Base-by-base conservation (phyloP, 306 rosid species). In the Quercus alba region DNA sequence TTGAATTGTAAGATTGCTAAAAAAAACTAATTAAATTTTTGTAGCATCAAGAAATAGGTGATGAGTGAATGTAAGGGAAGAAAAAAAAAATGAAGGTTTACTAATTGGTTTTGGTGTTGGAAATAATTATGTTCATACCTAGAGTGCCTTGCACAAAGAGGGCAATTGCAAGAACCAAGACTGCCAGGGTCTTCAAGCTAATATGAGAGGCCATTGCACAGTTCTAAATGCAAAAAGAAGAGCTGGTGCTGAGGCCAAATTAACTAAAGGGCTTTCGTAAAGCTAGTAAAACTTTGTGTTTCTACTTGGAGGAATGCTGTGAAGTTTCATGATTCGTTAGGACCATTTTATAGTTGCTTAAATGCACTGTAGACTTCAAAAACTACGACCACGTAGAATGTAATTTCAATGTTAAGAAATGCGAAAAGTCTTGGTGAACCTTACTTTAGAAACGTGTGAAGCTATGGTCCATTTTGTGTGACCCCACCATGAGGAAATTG, bases 101-200 rank as follows among this genome's bases (percentile, higher is more conserved):
- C 38, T 35, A 35, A 35, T 6, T 5, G 38, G 38, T 5, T 33
- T 33, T 33, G 41, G 41, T 5, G 41, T 35, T 35, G 38, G 38
- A 35, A 35, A 21, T 4, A 62, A 63, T 21, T 21, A 59, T 59
- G 44, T 5, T 5, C 38, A 30, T 79, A 89, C 94, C 97, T 25
- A 83, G 81, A 55, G 90, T 81, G 77, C 81, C 86, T 84, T 88
- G 87, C 19, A 87, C 84, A 1, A 77, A 69, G 19, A 85, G 20
- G 52, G 84, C 82, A 73, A 87, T 73, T 5, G 87, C 80, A 74
- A 91, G 63, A 59, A 63, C 75, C 31, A 82, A 30, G 56, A 86
- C 38, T 3, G 76, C 78, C 46, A 92, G 80, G 79, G 75, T 70
- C 66, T 19, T 75, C 49, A 84, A 84, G 85, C 86, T 70, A 77